Evolutionary conservation across 108 stramenopile species (phyloP).

Genomic region (Cylindrotheca closterium): DNA sequence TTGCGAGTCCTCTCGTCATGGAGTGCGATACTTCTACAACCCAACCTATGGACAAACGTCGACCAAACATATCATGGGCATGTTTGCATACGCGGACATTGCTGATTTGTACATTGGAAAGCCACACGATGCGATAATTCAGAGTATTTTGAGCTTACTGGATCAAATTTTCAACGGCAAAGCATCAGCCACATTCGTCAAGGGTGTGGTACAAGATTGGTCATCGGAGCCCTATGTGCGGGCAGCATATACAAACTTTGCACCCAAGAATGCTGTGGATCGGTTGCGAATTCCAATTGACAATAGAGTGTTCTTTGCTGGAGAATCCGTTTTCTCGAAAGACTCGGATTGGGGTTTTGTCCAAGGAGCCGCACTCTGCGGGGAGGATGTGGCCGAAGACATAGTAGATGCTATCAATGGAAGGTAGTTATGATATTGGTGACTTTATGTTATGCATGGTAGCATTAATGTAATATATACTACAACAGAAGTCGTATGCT

Average conservation of each 20-base stretch:
- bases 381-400: constrained; percentile 3
- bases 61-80: too few species aligned
- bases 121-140: constrained; percentile 15
- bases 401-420: too few species aligned
- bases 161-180: constrained; percentile 20
- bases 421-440: too few species aligned
- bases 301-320: constrained; percentile 16
- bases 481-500: too few species aligned
- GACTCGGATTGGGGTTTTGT: constrained; percentile 6
- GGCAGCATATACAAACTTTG: constrained; percentile 18
- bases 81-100: too few species aligned
- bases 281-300: constrained; percentile 3
- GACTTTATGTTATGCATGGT: too few species aligned
- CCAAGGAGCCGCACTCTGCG: constrained; percentile 26
- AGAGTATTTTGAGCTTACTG: constrained; percentile 7
- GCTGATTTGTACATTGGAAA: neutral
- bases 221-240: constrained; percentile 17
- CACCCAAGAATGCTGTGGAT: neutral
- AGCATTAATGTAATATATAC: too few species aligned
- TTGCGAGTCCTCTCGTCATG: neutral
- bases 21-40: neutral
- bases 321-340: constrained; percentile 16
- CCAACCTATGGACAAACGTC: too few species aligned
- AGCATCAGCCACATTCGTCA: constrained; percentile 8
- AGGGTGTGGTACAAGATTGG: constrained; percentile 29